phyloP scores from a whole-genome alignment of 768 basidiomycete genomes.

The Termitomyces sp. region DNA sequence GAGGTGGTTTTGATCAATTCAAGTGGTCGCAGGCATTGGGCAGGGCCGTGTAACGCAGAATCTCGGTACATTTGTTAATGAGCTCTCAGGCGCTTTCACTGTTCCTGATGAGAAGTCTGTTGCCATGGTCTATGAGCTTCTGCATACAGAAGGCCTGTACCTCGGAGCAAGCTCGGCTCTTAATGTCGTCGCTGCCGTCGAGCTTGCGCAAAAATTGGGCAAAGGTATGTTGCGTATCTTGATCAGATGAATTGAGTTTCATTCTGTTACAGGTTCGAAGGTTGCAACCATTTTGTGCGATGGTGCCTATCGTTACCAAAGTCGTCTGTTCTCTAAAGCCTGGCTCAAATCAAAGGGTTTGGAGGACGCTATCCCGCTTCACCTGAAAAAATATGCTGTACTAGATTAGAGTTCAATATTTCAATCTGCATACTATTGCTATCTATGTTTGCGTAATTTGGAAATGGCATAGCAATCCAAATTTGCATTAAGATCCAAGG shows the following conservation, averaged over 20 bases:
- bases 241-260: not conserved
- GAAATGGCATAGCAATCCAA: not conserved
- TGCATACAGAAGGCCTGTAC: slow-evolving; percentile 92
- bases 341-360: slow-evolving; percentile 87
- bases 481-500: not conserved
- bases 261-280: slow-evolving; percentile 56
- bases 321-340: slow-evolving; percentile 87
- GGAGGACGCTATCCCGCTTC: slow-evolving; percentile 71
- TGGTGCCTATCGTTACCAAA: slow-evolving; percentile 97
- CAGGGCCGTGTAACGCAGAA: slow-evolving; percentile 96
- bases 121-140: slow-evolving; percentile 87
- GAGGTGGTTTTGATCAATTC: not conserved
- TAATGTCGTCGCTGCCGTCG: slow-evolving; percentile 91
- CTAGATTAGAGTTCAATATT: slow-evolving; percentile 48
- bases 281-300: slow-evolving; percentile 91
- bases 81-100: slow-evolving; percentile 79
- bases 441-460: not conserved
- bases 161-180: slow-evolving; percentile 91
- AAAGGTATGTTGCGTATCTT: slow-evolving; percentile 49
- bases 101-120: slow-evolving; percentile 90
- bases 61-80: slow-evolving; percentile 73
- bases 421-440: not conserved
- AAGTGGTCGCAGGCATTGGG: slow-evolving; percentile 69
- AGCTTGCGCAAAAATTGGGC: slow-evolving; percentile 82
- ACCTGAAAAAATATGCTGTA: slow-evolving; percentile 87